Evolutionary conservation across 2,329 filamentous ascomycete species (phyloP).

Genomic region (Ceratocystis eucalypticola): DNA sequence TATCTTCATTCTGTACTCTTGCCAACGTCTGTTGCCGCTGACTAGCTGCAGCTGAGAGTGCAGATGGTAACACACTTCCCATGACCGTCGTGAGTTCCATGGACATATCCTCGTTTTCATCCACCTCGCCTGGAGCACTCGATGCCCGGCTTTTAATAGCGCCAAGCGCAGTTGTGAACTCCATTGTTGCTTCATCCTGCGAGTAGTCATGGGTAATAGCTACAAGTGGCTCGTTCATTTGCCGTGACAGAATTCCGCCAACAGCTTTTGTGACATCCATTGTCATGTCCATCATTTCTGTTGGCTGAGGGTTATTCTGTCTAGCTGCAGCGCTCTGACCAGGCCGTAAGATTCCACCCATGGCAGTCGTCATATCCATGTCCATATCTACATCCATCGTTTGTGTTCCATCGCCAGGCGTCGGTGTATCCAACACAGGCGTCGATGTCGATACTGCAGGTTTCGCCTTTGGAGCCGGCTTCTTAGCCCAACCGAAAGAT

Average conservation of each 20-base stretch:
- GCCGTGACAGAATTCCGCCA: constrained; percentile 57
- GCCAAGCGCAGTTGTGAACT: constrained; percentile 67
- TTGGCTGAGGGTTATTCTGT: constrained; percentile 21
- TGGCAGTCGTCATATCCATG: constrained; percentile 43
- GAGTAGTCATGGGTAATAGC: constrained; percentile 27
- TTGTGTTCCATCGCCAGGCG: constrained; percentile 19
- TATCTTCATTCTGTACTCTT: constrained; percentile 19
- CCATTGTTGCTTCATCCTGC: constrained; percentile 53
- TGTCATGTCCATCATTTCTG: constrained; percentile 69
- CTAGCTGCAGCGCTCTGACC: background rate
- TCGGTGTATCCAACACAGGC: constrained; percentile 10
- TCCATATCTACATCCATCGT: constrained; percentile 33
- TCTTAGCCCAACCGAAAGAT: constrained; percentile 62
- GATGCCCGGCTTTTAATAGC: constrained; percentile 40
- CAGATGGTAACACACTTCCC: constrained; percentile 36
- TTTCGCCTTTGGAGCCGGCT: constrained; percentile 24
- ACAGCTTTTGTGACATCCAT: constrained; percentile 87
- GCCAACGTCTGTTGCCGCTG: constrained; percentile 24
- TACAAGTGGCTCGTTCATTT: constrained; percentile 21
- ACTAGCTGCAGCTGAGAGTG: constrained; percentile 22
- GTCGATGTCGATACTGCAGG: constrained; percentile 15
- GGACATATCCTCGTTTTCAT: constrained; percentile 54
- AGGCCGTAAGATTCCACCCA: constrained; percentile 33
- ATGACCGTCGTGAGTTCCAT: constrained; percentile 64
- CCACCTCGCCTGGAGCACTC: constrained; percentile 26